A percentile compares a stretch with the other conserved stretches of the same genome.
These are phyloP conservation scores for Acidomyces sp. DNA, from an alignment of 495 filamentous ascomycete genomes.

Conservation along the genomic window DNA sequence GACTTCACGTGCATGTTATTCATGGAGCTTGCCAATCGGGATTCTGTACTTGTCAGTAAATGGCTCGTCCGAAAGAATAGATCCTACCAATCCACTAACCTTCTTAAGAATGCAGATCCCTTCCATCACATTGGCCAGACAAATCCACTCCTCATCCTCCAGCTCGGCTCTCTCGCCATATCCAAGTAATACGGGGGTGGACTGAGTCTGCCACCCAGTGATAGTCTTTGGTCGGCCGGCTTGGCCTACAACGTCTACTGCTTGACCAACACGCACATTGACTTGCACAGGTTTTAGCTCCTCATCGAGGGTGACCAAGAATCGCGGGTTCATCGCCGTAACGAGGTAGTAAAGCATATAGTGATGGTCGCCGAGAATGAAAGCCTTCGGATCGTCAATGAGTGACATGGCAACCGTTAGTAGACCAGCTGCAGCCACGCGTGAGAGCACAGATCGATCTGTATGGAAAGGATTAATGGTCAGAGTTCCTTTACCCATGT, in stretches of 20 bases:
- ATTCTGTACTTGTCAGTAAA: conserved; percentile 5
- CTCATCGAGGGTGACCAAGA: conserved; percentile 92
- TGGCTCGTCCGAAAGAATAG: neutral
- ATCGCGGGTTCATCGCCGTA: conserved; percentile 92
- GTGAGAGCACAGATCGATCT: conserved; percentile 85
- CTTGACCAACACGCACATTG: conserved; percentile 93
- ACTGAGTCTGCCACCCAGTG: conserved; percentile 98
- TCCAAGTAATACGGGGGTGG: conserved; percentile 83
- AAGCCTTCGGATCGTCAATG: conserved; percentile 79
- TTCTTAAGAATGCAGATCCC: conserved; percentile 93
- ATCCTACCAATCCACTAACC: conserved; percentile 41
- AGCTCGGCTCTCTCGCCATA: conserved; percentile 92
- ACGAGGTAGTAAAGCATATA: conserved; percentile 96
- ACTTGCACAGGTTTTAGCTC: conserved; percentile 85
- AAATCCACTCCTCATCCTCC: conserved; percentile 94
- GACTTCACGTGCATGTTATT: neutral
- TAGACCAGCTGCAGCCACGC: conserved; percentile 78
- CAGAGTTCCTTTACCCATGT: conserved; percentile 98
- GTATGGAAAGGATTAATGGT: conserved; percentile 96
- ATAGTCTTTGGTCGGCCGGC: conserved; percentile 97
- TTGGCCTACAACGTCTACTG: conserved; percentile 95
- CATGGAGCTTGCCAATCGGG: conserved; percentile 13
- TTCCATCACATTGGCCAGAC: conserved; percentile 78
- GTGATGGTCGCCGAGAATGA: conserved; percentile 77
- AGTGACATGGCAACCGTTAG: conserved; percentile 81